Conservation (phyloP, 108 stramenopile genomes). For the Cyclotella baltica region DNA sequence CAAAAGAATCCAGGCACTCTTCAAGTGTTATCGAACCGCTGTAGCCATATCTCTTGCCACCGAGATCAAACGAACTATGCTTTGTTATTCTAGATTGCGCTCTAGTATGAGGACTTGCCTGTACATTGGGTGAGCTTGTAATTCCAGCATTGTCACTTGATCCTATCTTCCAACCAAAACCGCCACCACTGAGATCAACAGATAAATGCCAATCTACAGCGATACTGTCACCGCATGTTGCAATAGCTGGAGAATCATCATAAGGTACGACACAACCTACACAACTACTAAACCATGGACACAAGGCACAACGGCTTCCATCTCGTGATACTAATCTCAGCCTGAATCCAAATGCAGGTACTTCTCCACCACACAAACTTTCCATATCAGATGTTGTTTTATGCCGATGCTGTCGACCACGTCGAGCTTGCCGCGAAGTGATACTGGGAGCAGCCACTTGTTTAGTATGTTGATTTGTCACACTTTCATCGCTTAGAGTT, state of each 20-base stretch:
- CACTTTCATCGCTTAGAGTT: slow-evolving; percentile 43
- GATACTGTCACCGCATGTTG: slow-evolving; percentile 85
- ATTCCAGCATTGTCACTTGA: slow-evolving; percentile 36
- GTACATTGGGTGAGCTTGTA: no score
- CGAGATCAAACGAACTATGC: slow-evolving; percentile 66
- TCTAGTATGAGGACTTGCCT: slow-evolving; percentile 37
- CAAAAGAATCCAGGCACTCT: slow-evolving; percentile 88
- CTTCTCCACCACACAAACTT: slow-evolving; percentile 72
- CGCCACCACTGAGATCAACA: slow-evolving; percentile 76
- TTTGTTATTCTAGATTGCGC: slow-evolving; percentile 65
- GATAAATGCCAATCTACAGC: slow-evolving; percentile 91
- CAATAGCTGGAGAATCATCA: slow-evolving; percentile 76
- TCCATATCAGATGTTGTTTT: slow-evolving; percentile 76
- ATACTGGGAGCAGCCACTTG: slow-evolving; percentile 8
- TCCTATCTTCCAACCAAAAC: slow-evolving; percentile 73
- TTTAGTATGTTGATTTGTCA: not conserved
- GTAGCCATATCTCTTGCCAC: slow-evolving; percentile 62
- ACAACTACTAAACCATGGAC: slow-evolving; percentile 90
- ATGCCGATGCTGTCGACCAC: slow-evolving; percentile 57
- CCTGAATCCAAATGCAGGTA: slow-evolving; percentile 87
- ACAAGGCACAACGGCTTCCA: slow-evolving; percentile 77
- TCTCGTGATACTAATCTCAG: slow-evolving; percentile 80
- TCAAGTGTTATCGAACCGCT: slow-evolving; percentile 80
- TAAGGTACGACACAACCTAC: slow-evolving; percentile 88
- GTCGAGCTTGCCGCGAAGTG: slow-evolving; percentile 27